Conservation (phyloP, 2,329 filamentous ascomycete genomes). For the Epichloe glyceriae region DNA sequence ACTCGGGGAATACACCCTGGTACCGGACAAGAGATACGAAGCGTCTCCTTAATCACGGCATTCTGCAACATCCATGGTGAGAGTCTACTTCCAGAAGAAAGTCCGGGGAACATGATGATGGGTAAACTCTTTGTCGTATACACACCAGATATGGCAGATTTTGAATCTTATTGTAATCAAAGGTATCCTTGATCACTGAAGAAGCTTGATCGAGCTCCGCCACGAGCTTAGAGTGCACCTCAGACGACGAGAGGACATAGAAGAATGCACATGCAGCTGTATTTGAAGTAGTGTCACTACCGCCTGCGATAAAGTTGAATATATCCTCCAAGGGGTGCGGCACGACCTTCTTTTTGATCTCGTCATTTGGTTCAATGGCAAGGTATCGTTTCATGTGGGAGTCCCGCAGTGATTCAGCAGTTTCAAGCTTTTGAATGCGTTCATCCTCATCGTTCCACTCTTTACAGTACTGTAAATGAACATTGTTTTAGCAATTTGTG, state of each 20-base stretch:
- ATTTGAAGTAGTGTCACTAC: not conserved
- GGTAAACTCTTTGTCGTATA: too few relatives aligned
- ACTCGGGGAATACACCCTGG: not conserved
- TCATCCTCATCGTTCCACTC: not conserved
- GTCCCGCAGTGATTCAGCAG: not conserved
- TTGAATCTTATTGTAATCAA: not conserved
- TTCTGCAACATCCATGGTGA: not conserved
- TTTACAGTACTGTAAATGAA: not conserved
- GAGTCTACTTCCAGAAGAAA: not conserved
- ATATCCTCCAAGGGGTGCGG: not conserved
- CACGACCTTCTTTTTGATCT: not conserved
- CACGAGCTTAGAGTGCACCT: not conserved
- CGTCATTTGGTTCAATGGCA: not conserved
- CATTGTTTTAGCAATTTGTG: too few relatives aligned
- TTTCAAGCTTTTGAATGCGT: not conserved
- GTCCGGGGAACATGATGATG: not conserved
- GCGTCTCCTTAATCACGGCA: conserved; percentile 1
- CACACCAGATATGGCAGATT: not conserved
- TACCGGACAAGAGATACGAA: not conserved
- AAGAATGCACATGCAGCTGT: not conserved
- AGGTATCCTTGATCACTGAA: not conserved
- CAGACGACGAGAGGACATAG: not conserved
- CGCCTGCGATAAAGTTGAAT: conserved; percentile 1
- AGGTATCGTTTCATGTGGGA: not conserved
- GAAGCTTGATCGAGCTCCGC: not conserved